Conservation (phyloP, 2,329 filamentous ascomycete genomes). For the Aspergillus tamarii region DNA sequence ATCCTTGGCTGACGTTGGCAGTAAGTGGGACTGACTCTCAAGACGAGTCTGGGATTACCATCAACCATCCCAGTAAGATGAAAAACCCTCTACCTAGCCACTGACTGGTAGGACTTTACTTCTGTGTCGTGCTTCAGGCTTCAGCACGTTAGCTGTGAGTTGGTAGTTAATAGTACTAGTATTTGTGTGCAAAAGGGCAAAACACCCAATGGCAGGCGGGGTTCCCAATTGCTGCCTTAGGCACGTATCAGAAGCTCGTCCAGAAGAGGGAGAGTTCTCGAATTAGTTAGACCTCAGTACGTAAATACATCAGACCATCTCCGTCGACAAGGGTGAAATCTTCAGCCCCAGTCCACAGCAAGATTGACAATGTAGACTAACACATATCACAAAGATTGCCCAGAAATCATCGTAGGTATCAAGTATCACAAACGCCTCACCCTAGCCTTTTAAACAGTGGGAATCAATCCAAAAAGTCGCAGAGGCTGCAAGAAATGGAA, state of each 20-base stretch:
- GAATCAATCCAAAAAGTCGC: constrained; percentile 2
- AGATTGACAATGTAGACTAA: constrained; percentile 6
- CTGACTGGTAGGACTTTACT: neutral
- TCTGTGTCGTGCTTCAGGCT: neutral
- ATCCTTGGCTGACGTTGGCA: constrained; percentile 14
- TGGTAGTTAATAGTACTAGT: neutral
- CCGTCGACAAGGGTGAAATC: neutral
- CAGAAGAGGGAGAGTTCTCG: constrained; percentile 1
- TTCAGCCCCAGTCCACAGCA: neutral
- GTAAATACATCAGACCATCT: constrained; percentile 2
- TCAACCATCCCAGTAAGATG: neutral
- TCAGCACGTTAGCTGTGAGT: neutral
- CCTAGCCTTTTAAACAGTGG: constrained; percentile 21
- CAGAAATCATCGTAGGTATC: constrained; percentile 22
- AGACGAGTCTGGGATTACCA: neutral
- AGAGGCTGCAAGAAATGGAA: neutral
- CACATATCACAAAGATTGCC: constrained; percentile 9
- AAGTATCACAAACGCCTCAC: constrained; percentile 23
- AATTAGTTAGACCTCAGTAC: constrained; percentile 6
- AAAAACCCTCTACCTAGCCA: neutral
- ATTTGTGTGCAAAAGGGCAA: neutral
- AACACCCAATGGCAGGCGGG: too few relatives aligned
- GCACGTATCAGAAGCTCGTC: neutral
- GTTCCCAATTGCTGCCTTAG: neutral
- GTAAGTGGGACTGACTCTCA: neutral